A percentile compares a stretch with the other conserved stretches of the same genome.
phyloP scores from a whole-genome alignment of 495 filamentous ascomycete genomes.

The Parathielavia appendiculata region DNA sequence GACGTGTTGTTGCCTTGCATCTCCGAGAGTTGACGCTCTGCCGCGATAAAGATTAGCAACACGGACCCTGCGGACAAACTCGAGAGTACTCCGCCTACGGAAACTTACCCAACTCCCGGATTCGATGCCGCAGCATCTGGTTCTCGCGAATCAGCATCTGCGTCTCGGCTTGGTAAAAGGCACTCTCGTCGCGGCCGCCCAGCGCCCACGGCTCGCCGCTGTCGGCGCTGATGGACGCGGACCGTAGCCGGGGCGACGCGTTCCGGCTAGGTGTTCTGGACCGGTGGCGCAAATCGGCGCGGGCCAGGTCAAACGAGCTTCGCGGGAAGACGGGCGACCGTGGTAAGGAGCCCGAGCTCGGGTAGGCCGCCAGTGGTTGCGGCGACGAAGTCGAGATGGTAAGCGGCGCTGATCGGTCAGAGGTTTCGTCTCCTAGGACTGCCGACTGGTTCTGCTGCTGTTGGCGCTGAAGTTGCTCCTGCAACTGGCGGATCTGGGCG shows the following conservation, averaged over 20 bases:
- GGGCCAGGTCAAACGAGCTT: conserved; percentile 54
- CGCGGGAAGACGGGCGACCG: conserved; percentile 52
- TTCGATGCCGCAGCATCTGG: conserved; percentile 80
- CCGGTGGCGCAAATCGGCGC: conserved; percentile 47
- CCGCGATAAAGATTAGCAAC: not conserved
- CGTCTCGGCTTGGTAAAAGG: conserved; percentile 90
- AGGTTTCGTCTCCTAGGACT: conserved; percentile 58
- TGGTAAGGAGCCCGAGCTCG: conserved; percentile 37
- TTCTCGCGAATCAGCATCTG: conserved; percentile 85
- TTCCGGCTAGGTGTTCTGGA: conserved; percentile 54
- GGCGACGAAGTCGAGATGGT: conserved; percentile 28
- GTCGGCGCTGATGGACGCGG: conserved; percentile 52
- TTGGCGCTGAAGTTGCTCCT: conserved; percentile 66
- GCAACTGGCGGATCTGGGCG: conserved; percentile 81
- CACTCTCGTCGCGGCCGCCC: conserved; percentile 65
- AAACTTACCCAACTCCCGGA: conserved; percentile 70
- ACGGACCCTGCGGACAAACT: not conserved
- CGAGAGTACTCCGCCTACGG: not conserved
- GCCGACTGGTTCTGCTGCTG: conserved; percentile 41
- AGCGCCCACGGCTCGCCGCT: conserved; percentile 41
- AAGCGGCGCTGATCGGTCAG: conserved; percentile 54
- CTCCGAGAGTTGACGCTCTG: conserved; percentile 36
- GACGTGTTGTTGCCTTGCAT: conserved; percentile 26
- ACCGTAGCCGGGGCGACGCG: conserved; percentile 50
- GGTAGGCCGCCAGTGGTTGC: conserved; percentile 19